A percentile compares a stretch with the other conserved stretches of the same genome.
These are phyloP conservation scores for Grigorovia humatica DNA, from an alignment of 805 yeast species.

Conservation along the genomic window DNA sequence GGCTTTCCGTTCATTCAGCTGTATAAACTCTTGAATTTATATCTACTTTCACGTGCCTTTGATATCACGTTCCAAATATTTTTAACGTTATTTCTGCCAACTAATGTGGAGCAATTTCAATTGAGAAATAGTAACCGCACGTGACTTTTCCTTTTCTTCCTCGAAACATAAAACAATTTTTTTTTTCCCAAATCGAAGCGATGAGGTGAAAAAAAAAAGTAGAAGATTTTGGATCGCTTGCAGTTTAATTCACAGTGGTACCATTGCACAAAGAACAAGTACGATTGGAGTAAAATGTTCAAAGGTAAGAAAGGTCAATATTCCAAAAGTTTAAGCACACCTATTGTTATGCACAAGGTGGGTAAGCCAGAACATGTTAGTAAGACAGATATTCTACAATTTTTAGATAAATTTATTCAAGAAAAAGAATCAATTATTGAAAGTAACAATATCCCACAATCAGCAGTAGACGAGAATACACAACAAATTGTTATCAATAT, in stretches of 20 bases:
- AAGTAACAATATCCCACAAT: slow-evolving; percentile 1
- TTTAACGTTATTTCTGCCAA: no score
- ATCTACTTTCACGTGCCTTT: no score
- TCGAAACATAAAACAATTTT: background rate
- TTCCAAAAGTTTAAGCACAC: slow-evolving; percentile 19
- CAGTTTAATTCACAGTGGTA: no score
- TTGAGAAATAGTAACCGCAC: no score
- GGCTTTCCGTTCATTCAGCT: no score
- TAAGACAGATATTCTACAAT: slow-evolving; percentile 19
- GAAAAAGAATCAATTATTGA: slow-evolving; percentile 17
- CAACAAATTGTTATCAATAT: slow-evolving; percentile 10
- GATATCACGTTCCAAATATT: no score
- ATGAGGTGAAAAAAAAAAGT: background rate
- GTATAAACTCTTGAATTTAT: no score
- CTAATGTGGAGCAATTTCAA: no score
- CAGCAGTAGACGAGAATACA: background rate
- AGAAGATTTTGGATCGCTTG: no score
- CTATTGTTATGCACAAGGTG: slow-evolving; percentile 21
- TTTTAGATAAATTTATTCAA: slow-evolving; percentile 20
- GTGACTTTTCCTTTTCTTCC: background rate
- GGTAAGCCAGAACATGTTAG: slow-evolving; percentile 17
- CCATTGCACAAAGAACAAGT: no score
- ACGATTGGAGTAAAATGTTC: background rate
- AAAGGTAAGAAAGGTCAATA: slow-evolving; percentile 11
- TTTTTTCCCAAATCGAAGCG: background rate